Percentiles rank a stretch among this genome's conserved stretches.
phyloP scores from a whole-genome alignment of 208 protist genomes.

The Leptomonas pyrrhocoris region DNA sequence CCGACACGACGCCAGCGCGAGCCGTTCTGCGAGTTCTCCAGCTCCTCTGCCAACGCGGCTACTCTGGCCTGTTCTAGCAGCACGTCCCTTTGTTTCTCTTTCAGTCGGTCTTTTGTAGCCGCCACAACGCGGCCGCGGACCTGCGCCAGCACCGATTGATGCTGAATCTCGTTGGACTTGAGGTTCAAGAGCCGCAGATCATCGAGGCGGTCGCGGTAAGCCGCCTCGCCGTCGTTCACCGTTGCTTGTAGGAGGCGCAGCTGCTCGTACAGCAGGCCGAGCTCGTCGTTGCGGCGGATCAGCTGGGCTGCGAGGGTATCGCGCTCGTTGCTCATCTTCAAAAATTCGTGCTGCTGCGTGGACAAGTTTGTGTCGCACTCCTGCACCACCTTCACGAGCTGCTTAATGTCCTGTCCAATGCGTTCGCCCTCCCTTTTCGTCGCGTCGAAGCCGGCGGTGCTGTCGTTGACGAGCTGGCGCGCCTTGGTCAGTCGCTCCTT shows the following conservation, averaged over 20 bases:
- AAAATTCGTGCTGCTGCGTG: slow-evolving; percentile 93
- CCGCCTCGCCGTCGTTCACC: slow-evolving; percentile 93
- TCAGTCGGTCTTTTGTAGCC: slow-evolving; percentile 48
- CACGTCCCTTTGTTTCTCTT: slow-evolving; percentile 51
- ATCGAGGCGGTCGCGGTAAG: slow-evolving; percentile 91
- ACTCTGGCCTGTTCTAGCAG: slow-evolving; percentile 80
- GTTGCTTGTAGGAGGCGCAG: slow-evolving; percentile 96
- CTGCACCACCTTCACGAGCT: slow-evolving; percentile 95
- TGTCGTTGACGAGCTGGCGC: slow-evolving; percentile 72
- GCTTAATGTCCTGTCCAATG: slow-evolving; percentile 88
- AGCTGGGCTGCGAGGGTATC: slow-evolving; percentile 96
- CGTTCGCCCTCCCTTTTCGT: slow-evolving; percentile 57
- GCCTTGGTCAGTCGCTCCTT: slow-evolving; percentile 80
- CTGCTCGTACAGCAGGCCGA: slow-evolving; percentile 98
- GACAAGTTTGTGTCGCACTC: slow-evolving; percentile 92
- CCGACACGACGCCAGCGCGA: slow-evolving; percentile 94
- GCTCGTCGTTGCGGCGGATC: slow-evolving; percentile 98
- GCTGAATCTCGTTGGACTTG: slow-evolving; percentile 90
- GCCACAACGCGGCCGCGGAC: slow-evolving; percentile 87
- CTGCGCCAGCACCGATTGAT: slow-evolving; percentile 80
- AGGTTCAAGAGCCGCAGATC: slow-evolving; percentile 75
- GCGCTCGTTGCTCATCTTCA: slow-evolving; percentile 95
- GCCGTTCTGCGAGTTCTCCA: slow-evolving; percentile 94
- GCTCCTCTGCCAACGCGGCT: slow-evolving; percentile 95
- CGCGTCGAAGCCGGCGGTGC: slow-evolving; percentile 58